A percentile compares a stretch with the other conserved stretches of the same genome.
phyloP scores from a whole-genome alignment of 805 yeast species.

The Clavispora carvajalis region DNA sequence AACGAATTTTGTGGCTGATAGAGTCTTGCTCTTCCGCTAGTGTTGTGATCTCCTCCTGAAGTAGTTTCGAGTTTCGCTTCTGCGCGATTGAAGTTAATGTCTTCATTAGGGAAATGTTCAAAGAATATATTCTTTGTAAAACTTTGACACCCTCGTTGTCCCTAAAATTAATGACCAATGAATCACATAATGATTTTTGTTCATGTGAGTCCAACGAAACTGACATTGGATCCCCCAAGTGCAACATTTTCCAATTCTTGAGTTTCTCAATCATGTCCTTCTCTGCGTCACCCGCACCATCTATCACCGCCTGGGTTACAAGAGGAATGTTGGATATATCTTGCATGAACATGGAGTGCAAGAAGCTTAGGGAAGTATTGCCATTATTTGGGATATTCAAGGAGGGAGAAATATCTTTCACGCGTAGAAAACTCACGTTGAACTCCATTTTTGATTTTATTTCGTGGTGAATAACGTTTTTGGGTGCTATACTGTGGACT shows the following conservation, averaged over 20 bases:
- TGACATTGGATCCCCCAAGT: constrained; percentile 4
- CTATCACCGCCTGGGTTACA: constrained; percentile 2
- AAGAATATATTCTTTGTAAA: constrained; percentile 18
- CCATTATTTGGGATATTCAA: constrained; percentile 11
- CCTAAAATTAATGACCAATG: constrained; percentile 15
- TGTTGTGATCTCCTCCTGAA: background rate
- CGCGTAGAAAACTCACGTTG: constrained; percentile 5
- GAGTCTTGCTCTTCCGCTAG: constrained; percentile 15
- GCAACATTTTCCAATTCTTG: constrained; percentile 11
- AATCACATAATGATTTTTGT: constrained; percentile 3
- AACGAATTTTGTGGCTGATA: constrained; percentile 14
- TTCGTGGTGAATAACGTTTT: constrained; percentile 18
- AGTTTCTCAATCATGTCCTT: constrained; percentile 13
- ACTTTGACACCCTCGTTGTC: constrained; percentile 12
- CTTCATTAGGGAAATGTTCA: constrained; percentile 18
- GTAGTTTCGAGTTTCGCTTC: background rate
- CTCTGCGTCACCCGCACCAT: constrained; percentile 3
- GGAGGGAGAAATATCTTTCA: constrained; percentile 6
- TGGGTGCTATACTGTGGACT: constrained; percentile 9
- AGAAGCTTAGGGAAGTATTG: constrained; percentile 3
- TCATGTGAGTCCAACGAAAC: background rate
- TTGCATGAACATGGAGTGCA: constrained; percentile 4
- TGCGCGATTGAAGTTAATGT: constrained; percentile 10
- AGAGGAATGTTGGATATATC: constrained; percentile 2
- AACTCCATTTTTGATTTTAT: constrained; percentile 13